Conservation (phyloP, 495 filamentous ascomycete species). For the Ascodesmis nigricans region DNA sequence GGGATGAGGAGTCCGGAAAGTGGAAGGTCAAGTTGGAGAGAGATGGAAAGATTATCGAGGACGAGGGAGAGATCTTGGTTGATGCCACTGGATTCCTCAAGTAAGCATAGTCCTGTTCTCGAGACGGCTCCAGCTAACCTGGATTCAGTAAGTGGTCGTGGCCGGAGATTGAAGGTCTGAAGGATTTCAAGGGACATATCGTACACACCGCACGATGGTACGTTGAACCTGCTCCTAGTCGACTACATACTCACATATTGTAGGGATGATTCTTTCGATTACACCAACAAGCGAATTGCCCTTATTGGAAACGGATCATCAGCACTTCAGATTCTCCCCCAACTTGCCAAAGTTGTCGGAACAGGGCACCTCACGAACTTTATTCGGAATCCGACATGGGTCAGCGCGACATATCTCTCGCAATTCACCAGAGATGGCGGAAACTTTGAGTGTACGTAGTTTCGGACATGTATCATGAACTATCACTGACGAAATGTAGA, state of each 20-base stretch:
- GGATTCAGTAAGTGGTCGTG: conserved; percentile 30
- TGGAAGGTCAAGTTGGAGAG: conserved; percentile 21
- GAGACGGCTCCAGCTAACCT: conserved; percentile 12
- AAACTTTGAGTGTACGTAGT: conserved; percentile 21
- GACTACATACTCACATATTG: conserved; percentile 9
- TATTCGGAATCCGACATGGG: conserved; percentile 16
- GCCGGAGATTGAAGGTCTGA: conserved; percentile 32
- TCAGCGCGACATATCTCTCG: conserved; percentile 8
- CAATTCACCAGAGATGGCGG: conserved; percentile 22
- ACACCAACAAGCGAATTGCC: conserved; percentile 28
- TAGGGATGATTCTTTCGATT: conserved; percentile 25
- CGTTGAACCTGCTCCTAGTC: conserved; percentile 21
- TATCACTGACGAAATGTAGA: conserved; percentile 13
- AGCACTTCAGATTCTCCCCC: conserved; percentile 18
- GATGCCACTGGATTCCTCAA: conserved; percentile 28
- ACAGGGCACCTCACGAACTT: conserved; percentile 14
- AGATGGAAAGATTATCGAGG: conserved; percentile 21
- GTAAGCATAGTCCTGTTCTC: conserved; percentile 7
- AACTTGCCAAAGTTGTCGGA: conserved; percentile 8
- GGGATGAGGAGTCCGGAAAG: conserved; percentile 17
- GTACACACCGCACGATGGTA: conserved; percentile 36
- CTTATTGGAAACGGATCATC: conserved; percentile 31
- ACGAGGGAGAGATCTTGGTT: conserved; percentile 31
- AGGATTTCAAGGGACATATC: conserved; percentile 32
- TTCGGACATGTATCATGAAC: conserved; percentile 24